Percentiles rank a stretch among this genome's conserved stretches.
Conservation (phyloP, 2,329 filamentous ascomycete genomes). For the Ophiostoma sp. region DNA sequence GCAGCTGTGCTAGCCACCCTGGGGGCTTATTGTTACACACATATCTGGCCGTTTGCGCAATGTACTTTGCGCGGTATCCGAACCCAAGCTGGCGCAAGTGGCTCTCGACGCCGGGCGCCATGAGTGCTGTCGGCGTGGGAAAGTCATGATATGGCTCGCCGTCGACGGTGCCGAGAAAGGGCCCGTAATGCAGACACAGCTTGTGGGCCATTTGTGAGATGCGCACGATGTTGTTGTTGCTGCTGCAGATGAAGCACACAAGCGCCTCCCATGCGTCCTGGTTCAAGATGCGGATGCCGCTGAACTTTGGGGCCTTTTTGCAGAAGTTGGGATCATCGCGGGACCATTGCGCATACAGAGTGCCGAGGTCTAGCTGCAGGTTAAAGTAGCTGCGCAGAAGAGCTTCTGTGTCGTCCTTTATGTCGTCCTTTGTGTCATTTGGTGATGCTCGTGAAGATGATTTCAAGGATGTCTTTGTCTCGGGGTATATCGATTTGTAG, state of each 20-base stretch:
- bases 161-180: conserved; percentile 64
- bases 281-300: conserved; percentile 83
- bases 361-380: conserved; percentile 66
- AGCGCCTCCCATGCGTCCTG: conserved; percentile 96
- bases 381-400: conserved; percentile 85
- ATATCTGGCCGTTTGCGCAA: conserved; percentile 75
- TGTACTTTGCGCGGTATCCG: conserved; percentile 90
- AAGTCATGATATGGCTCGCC: conserved; percentile 44
- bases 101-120: conserved; percentile 67
- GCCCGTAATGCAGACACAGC: conserved; percentile 79
- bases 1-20: conserved; percentile 70
- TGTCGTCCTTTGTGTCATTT: neutral
- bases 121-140: conserved; percentile 48
- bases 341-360: conserved; percentile 84
- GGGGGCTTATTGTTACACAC: conserved; percentile 61
- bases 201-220: conserved; percentile 97
- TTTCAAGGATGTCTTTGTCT: conserved; percentile 13
- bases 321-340: conserved; percentile 80
- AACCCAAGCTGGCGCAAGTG: conserved; percentile 81
- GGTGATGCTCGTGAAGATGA: neutral
- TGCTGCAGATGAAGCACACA: conserved; percentile 94
- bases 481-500: conserved; percentile 65
- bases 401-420: conserved; percentile 61
- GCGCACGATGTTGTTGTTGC: conserved; percentile 94
- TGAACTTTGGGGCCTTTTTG: conserved; percentile 78